These are phyloP conservation scores for Eucalyptus decipiens DNA, from an alignment of 345 rosid genomes.

Conservation along the genomic window DNA sequence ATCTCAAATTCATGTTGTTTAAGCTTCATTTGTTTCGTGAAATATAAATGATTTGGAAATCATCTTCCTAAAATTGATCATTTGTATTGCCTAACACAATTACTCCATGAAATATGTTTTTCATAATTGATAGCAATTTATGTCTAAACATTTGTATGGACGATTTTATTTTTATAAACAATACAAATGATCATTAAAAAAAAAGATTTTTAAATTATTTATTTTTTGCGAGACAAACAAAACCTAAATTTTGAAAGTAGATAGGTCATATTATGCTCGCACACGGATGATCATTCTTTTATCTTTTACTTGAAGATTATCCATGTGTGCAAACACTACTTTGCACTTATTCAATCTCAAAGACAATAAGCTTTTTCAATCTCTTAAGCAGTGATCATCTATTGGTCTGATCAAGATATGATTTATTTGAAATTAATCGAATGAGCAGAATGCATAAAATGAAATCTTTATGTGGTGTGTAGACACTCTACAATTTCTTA, in stretches of 20 bases:
- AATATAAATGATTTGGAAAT: background rate
- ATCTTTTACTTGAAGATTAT: background rate
- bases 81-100: background rate
- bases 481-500: background rate
- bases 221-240: background rate
- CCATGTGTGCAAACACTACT: background rate
- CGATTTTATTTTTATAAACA: rapidly evolving
- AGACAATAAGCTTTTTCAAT: background rate
- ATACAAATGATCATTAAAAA: background rate
- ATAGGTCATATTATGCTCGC: background rate
- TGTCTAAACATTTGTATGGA: background rate
- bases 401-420: background rate
- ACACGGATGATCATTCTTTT: background rate
- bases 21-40: background rate
- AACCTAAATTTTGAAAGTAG: background rate
- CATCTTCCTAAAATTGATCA: background rate
- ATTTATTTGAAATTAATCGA: too few relatives aligned
- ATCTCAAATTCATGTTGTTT: background rate
- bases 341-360: background rate
- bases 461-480: too few relatives aligned
- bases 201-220: too few relatives aligned
- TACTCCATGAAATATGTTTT: rapidly evolving
- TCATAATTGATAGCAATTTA: background rate
- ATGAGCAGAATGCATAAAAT: background rate
- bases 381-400: background rate